Evolutionary conservation across 139 green algal genomes (phyloP), one percentile per base, ranked within the genome.

Genomic region (Volvox reticuliferus): DNA sequence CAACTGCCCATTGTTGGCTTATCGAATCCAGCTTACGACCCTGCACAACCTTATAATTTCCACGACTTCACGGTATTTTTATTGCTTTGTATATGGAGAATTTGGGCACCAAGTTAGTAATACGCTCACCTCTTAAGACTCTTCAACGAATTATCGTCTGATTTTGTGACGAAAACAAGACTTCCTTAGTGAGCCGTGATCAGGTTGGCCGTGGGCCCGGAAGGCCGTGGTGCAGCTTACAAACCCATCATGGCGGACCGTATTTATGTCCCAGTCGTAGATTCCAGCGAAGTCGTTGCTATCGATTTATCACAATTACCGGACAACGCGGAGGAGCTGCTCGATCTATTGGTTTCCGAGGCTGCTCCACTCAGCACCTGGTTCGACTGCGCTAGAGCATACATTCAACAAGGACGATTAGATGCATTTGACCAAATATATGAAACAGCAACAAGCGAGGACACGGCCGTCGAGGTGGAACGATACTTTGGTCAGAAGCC

Each of bases 301-400:
- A 88, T 97, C 0, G 76, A 87, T 26, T 17, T 96, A 26, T 73
- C 91, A 33, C 68, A 95, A 24, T 89, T 98, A 24, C 95, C 96
- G 1, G 82, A 91, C 1, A 94, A 97, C 32, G 55, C 94, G 20
- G 93, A 97, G 26, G 95, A 97, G 17, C 33, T 98, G 17, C 83
- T 98, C 1, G 92, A 97, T 28, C 86, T 97, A 16, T 87, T 98
- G 1, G 93, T 92, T 26, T 94, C 92, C 24, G 96, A 98, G 88
- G 92, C 92, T 36, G 97, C 94, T 18, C 96, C 96, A 1, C 86
- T 98, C 2, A 90, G 79, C 19, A 89, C 94, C 0, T 99, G 97
- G 97, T 93, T 97, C 19, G 94, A 96, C 37, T 93, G 95, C 30
- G 96, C 96, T 0, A 93, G 94, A 67, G 96, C 96, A 9, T 97